phyloP scores from a whole-genome alignment of 495 filamentous ascomycete species.

The Penicillium macrosclerotiorum region DNA sequence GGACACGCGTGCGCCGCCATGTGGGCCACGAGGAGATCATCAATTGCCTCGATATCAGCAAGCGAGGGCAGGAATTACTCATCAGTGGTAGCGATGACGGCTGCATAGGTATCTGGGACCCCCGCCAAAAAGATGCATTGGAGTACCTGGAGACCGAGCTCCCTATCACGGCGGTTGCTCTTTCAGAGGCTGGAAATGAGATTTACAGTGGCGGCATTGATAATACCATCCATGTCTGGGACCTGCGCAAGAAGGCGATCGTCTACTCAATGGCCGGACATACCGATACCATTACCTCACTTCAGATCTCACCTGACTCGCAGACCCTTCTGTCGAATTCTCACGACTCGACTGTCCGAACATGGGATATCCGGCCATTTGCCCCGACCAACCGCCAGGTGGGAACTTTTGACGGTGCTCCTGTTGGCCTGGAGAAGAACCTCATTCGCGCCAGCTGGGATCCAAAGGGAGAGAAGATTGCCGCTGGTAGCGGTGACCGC shows the following conservation, averaged over 20 bases:
- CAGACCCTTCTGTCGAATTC: constrained; percentile 88
- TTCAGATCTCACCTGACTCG: constrained; percentile 86
- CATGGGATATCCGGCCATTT: constrained; percentile 96
- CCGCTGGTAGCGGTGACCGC: constrained; percentile 84
- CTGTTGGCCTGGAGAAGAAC: constrained; percentile 86
- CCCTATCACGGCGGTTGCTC: constrained; percentile 85
- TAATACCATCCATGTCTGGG: constrained; percentile 97
- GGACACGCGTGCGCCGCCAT: constrained; percentile 83
- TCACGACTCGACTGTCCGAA: constrained; percentile 88
- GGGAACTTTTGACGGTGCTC: constrained; percentile 84
- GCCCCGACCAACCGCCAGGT: constrained; percentile 82
- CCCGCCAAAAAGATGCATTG: constrained; percentile 82
- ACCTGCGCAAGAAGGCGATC: constrained; percentile 84
- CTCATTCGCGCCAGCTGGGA: constrained; percentile 91
- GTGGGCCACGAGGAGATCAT: constrained; percentile 92
- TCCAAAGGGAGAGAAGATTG: constrained; percentile 78
- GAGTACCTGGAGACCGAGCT: constrained; percentile 90
- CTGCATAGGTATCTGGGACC: constrained; percentile 94
- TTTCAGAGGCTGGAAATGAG: constrained; percentile 92
- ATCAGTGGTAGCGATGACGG: constrained; percentile 91
- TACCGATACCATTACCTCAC: constrained; percentile 85
- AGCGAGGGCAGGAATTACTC: constrained; percentile 83
- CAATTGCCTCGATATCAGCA: constrained; percentile 84
- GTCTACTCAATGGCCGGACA: constrained; percentile 88
- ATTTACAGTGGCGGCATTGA: constrained; percentile 94